Evolutionary conservation across 2,329 filamentous ascomycete species (phyloP).

Genomic region (Chaetomium sp.): DNA sequence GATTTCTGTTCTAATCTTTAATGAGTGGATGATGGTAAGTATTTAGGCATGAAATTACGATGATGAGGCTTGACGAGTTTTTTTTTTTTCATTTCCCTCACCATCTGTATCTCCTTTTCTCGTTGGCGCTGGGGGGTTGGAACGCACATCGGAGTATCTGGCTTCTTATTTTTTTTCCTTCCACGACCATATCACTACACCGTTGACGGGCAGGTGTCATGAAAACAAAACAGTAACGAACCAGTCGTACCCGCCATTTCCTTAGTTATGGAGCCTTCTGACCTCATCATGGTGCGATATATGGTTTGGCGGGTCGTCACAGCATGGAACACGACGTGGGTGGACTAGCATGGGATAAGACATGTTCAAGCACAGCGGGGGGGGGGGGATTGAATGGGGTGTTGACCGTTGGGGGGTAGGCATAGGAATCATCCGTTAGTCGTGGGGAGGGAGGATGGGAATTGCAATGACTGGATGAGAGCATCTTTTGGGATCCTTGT

Average conservation of each 20-base stretch:
- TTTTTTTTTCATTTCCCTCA: neutral
- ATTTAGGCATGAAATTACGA: constrained; percentile 1
- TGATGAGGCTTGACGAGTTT: constrained; percentile 1
- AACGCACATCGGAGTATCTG: neutral
- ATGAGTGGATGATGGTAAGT: constrained; percentile 8
- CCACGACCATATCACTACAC: constrained; percentile 15
- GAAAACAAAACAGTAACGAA: constrained; percentile 20
- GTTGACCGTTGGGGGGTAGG: too few species aligned
- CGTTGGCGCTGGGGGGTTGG: too few species aligned
- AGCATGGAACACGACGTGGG: constrained; percentile 10
- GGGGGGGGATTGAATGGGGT: too few species aligned
- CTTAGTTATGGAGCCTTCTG: neutral
- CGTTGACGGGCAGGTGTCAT: constrained; percentile 15
- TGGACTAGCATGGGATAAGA: neutral
- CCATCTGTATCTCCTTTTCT: neutral
- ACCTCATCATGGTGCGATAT: constrained; percentile 7
- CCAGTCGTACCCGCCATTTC: constrained; percentile 12
- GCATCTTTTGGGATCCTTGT: constrained; percentile 6
- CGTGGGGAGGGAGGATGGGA: constrained; percentile 1
- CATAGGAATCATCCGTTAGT: neutral
- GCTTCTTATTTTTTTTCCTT: constrained; percentile 7
- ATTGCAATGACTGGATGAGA: constrained; percentile 11
- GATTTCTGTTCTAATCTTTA: constrained; percentile 16
- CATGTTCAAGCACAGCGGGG: too few species aligned
- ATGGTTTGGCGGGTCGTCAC: neutral